Base-by-base conservation (phyloP, 768 basidiomycete genomes). In the Pulveroboletus sp. region DNA sequence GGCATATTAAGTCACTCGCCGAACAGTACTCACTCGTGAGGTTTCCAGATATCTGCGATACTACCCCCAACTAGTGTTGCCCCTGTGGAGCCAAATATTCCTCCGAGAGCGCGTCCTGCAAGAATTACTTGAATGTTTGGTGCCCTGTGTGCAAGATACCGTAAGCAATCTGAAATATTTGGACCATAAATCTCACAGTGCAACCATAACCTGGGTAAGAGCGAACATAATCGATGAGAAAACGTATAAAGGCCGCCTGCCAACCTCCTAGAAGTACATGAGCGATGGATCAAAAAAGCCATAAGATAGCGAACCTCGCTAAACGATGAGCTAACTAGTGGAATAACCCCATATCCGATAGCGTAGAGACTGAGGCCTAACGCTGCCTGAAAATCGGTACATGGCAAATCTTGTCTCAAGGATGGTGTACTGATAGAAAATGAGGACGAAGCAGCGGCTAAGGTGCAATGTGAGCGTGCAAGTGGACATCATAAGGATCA, bases 51-150 rank as follows among this genome's bases (percentile, higher is more conserved):
- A 59, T 87, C 86, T 8, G 82, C 78, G 8, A 86, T 74, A 4
- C 79, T 83, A 14, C 85, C 86, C 8, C 83, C 83, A 7, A 85
- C 79, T 72, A 86, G 78, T 0, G 82, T 80, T 1, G 79, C 74
- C 10, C 80, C 81, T 0, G 82, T 82, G 0, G 83, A 82, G 0
- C 79, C 83, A 59, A 80, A 82, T 1, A 76, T 74, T 5, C 85
- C 85, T 52, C 77, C 77, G 2, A 89, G 63, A 48, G 83, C 77
- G 8, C 85, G 77, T 0, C 74, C 80, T 28, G 81, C 55, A 18
- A 85, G 69, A 1, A 88, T 78, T 0, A 76, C 80, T 40, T 76
- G 71, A 5, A 86, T 74, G 42, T 76, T 74, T 39, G 68, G 60
- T 8, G 74, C 62, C 26, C 74, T 75, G 47, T 11, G 39, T 21